phyloP scores from a whole-genome alignment of 495 filamentous ascomycete genomes.

The Neurospora sp. region DNA sequence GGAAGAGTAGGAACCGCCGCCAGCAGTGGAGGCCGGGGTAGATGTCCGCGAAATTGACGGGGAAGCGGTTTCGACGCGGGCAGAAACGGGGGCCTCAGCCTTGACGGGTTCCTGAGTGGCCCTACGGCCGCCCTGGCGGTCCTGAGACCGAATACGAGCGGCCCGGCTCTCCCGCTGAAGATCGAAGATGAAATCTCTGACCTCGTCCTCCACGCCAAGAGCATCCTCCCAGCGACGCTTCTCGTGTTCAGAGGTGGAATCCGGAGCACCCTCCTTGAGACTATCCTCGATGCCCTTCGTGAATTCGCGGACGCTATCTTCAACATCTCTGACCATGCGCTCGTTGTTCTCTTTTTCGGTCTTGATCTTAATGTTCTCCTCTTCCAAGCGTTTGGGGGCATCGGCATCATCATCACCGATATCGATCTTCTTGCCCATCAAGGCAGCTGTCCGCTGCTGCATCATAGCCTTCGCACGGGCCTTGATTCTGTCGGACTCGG shows the following conservation, averaged over 20 bases:
- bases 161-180: constrained; percentile 75
- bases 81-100: constrained; percentile 29
- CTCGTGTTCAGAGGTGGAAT: constrained; percentile 70
- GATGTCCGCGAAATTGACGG: constrained; percentile 32
- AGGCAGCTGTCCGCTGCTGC: constrained; percentile 89
- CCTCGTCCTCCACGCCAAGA: constrained; percentile 89
- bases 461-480: constrained; percentile 95
- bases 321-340: constrained; percentile 90
- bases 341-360: constrained; percentile 90
- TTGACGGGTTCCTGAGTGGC: constrained; percentile 35
- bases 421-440: constrained; percentile 72
- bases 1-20: constrained; percentile 56
- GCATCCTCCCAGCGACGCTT: constrained; percentile 92
- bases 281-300: constrained; percentile 71
- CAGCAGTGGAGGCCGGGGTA: constrained; percentile 31
- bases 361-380: constrained; percentile 70
- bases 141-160: constrained; percentile 63
- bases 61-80: constrained; percentile 28
- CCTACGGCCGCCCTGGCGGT: constrained; percentile 36
- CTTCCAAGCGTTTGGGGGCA: constrained; percentile 74
- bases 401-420: constrained; percentile 56
- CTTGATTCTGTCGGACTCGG: constrained; percentile 89
- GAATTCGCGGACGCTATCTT: constrained; percentile 92
- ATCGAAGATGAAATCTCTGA: constrained; percentile 96
- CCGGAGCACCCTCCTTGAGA: constrained; percentile 69